Evolutionary conservation across 2,329 filamentous ascomycete genomes (phyloP).

Genomic region (Verruconis gallopava): DNA sequence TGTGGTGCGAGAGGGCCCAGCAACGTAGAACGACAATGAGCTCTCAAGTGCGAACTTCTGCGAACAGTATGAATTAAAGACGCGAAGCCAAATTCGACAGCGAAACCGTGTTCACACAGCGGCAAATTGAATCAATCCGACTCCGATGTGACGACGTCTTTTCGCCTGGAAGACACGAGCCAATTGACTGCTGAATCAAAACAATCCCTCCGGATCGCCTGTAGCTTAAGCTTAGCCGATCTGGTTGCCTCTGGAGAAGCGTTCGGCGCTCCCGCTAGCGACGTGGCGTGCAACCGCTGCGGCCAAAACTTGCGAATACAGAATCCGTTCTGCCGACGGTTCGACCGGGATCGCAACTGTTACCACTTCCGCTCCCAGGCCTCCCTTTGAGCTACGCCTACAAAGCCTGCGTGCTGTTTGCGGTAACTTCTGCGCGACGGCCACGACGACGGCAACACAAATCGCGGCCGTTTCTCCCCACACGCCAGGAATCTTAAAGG

Average conservation of each 20-base stretch:
- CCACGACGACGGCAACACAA: too few relatives aligned
- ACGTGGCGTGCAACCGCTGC: too few relatives aligned
- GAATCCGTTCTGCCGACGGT: too few relatives aligned
- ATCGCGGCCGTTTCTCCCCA: too few relatives aligned
- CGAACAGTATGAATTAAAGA: neutral
- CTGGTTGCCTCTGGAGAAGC: neutral
- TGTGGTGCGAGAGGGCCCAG: neutral
- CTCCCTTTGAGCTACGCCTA: too few relatives aligned
- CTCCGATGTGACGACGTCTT: neutral
- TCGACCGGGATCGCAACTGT: too few relatives aligned
- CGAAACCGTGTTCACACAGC: neutral
- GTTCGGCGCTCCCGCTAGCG: neutral
- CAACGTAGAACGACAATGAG: neutral
- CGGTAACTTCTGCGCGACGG: too few relatives aligned
- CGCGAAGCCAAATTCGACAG: neutral
- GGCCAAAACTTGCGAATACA: too few relatives aligned
- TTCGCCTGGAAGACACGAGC: neutral
- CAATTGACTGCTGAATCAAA: neutral
- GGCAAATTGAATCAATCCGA: neutral
- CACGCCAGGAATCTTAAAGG: too few relatives aligned
- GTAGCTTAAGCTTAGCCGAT: neutral
- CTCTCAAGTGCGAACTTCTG: neutral
- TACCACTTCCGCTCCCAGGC: too few relatives aligned
- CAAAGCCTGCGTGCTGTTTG: too few relatives aligned
- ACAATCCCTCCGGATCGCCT: neutral